These are phyloP conservation scores for Acorus calamus DNA, from an alignment of 106 monocot species.

Conservation along the genomic window DNA sequence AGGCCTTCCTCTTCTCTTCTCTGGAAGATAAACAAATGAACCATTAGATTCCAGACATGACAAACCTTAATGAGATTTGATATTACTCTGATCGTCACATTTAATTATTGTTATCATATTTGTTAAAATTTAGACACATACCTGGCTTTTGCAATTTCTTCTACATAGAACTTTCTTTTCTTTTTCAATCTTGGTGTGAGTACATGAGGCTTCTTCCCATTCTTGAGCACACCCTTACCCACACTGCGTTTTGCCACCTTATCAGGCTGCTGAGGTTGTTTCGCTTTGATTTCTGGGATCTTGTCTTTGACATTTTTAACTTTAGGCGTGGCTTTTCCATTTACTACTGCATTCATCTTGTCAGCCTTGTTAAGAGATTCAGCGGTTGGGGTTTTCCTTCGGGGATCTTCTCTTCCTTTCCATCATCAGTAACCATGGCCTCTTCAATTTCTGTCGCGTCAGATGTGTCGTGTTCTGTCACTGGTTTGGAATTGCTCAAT, in stretches of 20 bases:
- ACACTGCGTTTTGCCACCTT: constrained; percentile 6
- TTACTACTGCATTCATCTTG: neutral
- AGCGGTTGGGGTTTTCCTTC: constrained; percentile 5
- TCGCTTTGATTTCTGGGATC: constrained; percentile 1
- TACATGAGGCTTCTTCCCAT: constrained; percentile 3
- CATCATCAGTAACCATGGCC: constrained; percentile 8
- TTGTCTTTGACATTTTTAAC: neutral
- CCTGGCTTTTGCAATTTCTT: constrained; percentile 28
- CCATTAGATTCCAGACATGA: neutral
- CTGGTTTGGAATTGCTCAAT: constrained; percentile 65
- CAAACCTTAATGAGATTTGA: neutral
- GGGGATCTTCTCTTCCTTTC: constrained; percentile 4
- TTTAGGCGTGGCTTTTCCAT: neutral
- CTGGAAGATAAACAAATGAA: constrained; percentile 10
- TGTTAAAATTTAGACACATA: neutral
- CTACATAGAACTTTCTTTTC: constrained; percentile 32
- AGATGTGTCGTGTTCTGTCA: constrained; percentile 8
- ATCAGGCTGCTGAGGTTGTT: neutral
- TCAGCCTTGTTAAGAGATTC: constrained; percentile 6
- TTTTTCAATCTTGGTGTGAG: constrained; percentile 7
- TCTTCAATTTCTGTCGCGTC: constrained; percentile 12
- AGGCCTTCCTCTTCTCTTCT: constrained; percentile 26
- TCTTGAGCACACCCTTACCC: neutral
- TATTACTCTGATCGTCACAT: neutral
- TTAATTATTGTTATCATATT: neutral